These are phyloP conservation scores for Quercus ilex DNA, from an alignment of 306 rosid genomes.

Conservation along the genomic window DNA sequence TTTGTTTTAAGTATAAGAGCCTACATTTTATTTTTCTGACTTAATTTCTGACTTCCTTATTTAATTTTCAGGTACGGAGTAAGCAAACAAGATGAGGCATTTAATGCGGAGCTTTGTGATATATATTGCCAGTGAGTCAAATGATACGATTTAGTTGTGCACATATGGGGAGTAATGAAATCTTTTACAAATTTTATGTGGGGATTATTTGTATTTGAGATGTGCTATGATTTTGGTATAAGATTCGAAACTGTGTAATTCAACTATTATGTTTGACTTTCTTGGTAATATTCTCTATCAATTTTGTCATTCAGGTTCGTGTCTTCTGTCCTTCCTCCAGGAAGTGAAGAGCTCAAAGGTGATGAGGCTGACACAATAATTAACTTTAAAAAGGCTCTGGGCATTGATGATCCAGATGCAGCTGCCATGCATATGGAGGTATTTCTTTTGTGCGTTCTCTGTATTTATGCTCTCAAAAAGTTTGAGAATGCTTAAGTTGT, in stretches of 20 bases:
- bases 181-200: background rate
- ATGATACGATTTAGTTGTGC: background rate
- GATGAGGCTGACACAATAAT: conserved; percentile 73
- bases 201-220: background rate
- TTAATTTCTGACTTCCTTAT: background rate
- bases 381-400: conserved; percentile 74
- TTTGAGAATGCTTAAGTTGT: conserved; percentile 14
- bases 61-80: conserved; percentile 64
- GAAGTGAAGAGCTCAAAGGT: conserved; percentile 75
- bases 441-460: conserved; percentile 11
- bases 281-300: conserved; percentile 8
- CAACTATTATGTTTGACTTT: background rate
- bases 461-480: background rate
- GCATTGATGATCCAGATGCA: conserved; percentile 95
- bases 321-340: conserved; percentile 78
- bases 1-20: background rate
- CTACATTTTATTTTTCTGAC: too few species aligned
- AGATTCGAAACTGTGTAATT: background rate
- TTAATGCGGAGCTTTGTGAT: conserved; percentile 78
- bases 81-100: conserved; percentile 86
- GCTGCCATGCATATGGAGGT: conserved; percentile 99
- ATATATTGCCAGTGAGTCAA: conserved; percentile 62
- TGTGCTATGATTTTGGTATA: conserved; percentile 1
- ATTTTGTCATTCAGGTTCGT: conserved; percentile 52
- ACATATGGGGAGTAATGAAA: background rate